Evolutionary conservation across 2,329 filamentous ascomycete genomes (phyloP).

Genomic region (Penicillium sp.): DNA sequence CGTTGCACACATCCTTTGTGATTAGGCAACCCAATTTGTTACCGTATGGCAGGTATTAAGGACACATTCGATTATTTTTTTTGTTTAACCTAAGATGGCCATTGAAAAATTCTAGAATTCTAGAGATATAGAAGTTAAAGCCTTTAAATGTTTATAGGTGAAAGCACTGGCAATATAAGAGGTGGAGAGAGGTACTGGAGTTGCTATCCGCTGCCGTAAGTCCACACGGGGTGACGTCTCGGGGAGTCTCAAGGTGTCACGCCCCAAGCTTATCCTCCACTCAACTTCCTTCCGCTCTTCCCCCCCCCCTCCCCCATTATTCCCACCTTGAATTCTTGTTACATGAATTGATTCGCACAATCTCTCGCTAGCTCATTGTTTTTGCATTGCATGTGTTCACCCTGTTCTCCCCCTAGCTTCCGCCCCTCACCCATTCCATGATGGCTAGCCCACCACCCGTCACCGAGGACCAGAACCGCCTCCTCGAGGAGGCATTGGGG

Average conservation of each 20-base stretch:
- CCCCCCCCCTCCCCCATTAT: slow-evolving; percentile 3
- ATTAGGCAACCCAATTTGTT: neutral
- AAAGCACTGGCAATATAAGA: neutral
- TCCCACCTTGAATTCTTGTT: slow-evolving; percentile 3
- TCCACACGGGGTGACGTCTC: slow-evolving; percentile 19
- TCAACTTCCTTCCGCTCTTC: slow-evolving; percentile 23
- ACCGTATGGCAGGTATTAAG: neutral
- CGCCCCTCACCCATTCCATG: slow-evolving; percentile 29
- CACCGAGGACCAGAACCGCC: slow-evolving; percentile 79
- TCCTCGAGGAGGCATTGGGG: slow-evolving; percentile 94
- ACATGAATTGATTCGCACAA: slow-evolving; percentile 10
- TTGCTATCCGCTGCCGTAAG: slow-evolving; percentile 9
- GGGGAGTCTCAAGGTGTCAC: slow-evolving; percentile 20
- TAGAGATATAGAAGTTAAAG: neutral
- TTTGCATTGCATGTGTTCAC: slow-evolving; percentile 27
- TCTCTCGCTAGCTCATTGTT: slow-evolving; percentile 15
- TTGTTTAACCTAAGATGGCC: neutral
- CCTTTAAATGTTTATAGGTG: neutral
- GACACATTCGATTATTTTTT: neutral
- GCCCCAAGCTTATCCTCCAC: slow-evolving; percentile 20
- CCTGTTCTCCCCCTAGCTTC: slow-evolving; percentile 23
- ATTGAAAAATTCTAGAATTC: neutral
- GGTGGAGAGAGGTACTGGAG: neutral
- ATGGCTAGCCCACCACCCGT: slow-evolving; percentile 58
- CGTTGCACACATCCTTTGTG: neutral